Conservation (phyloP, 768 basidiomycete species). For the Lepiota brunneoincarnata region DNA sequence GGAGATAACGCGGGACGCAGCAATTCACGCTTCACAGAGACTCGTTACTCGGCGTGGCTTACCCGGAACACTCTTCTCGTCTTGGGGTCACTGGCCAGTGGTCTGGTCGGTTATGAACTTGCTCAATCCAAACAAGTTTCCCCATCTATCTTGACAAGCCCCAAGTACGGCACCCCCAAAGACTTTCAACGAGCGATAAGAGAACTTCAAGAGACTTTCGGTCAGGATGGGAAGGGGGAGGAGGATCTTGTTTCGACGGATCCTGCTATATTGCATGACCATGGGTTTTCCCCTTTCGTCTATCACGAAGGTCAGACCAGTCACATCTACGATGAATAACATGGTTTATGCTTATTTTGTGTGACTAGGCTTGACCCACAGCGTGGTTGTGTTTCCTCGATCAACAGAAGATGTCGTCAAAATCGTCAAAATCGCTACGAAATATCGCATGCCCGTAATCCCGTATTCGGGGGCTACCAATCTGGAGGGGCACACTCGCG, state of each 20-base stretch:
- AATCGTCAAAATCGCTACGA: constrained; percentile 71
- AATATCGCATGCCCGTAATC: constrained; percentile 73
- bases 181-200: constrained; percentile 54
- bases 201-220: constrained; percentile 42
- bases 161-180: constrained; percentile 45
- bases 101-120: background rate
- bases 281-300: constrained; percentile 55
- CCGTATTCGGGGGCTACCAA: constrained; percentile 82
- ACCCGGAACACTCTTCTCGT: background rate
- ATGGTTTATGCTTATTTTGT: background rate
- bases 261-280: constrained; percentile 44
- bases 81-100: background rate
- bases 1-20: background rate
- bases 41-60: background rate
- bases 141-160: background rate
- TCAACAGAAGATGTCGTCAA: constrained; percentile 81
- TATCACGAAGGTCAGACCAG: constrained; percentile 44
- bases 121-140: background rate
- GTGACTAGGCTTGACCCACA: constrained; percentile 41
- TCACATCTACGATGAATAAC: background rate
- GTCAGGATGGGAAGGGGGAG: constrained; percentile 21
- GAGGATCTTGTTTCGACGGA: constrained; percentile 45
- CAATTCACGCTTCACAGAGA: too few species aligned
- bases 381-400: constrained; percentile 61
- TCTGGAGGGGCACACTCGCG: constrained; percentile 73